These are phyloP conservation scores for Pichia rugopelliculosa DNA, from an alignment of 805 yeast species.

Conservation along the genomic window DNA sequence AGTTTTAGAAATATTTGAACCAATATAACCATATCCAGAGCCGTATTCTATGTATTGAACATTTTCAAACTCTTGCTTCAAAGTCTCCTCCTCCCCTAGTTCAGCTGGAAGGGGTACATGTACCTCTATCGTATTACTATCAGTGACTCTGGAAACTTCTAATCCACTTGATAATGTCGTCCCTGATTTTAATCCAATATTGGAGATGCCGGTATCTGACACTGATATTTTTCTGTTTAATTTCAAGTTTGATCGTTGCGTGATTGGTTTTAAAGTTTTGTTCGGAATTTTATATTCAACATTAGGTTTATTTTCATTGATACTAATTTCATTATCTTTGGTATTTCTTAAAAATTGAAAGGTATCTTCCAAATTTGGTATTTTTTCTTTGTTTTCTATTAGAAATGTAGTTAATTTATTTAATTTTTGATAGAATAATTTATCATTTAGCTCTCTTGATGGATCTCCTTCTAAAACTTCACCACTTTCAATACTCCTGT, in stretches of 20 bases:
- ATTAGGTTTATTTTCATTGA: neutral
- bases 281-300: neutral
- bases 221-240: neutral
- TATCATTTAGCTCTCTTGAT: neutral
- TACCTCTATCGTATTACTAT: neutral
- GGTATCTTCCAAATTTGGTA: neutral
- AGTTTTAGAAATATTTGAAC: neutral
- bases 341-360: neutral
- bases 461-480: neutral
- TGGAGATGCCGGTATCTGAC: neutral
- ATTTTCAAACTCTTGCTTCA: neutral
- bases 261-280: neutral
- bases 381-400: neutral
- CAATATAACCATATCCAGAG: conserved; percentile 10
- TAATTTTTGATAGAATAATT: neutral
- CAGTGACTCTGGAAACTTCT: neutral
- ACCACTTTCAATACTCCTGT: neutral
- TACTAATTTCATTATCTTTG: neutral
- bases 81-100: neutral
- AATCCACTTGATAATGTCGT: neutral
- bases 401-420: no score
- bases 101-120: neutral
- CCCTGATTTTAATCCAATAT: neutral
- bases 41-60: neutral
- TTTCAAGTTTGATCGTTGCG: neutral